Base-by-base conservation (phyloP, 2,329 filamentous ascomycete species). In the Calonectria montana region DNA sequence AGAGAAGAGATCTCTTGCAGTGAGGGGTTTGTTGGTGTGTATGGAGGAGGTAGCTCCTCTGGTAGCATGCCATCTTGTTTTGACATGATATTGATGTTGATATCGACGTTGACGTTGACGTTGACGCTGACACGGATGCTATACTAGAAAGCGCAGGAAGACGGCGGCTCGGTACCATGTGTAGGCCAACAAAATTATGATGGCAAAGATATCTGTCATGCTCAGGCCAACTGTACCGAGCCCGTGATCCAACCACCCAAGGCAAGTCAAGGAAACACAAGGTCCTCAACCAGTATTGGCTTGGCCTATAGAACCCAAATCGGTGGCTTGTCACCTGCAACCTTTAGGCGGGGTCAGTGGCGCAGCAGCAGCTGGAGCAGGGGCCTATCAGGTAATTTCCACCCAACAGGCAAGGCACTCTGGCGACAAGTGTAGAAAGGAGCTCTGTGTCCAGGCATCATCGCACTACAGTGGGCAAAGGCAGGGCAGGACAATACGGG, bases 1-100 rank as follows among this genome's bases (percentile, higher is more conserved):
- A 84, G 78, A 3, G 78, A 77, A 0, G 81, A 79, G 41, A 75
- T 50, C 43, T 73, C 61, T 25, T 72, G 69, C 18, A 48, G 50
- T 18, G 75, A 74, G 25, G 74, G 62, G 3, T 71, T 76, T 45
- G 77, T 65, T 62, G 74, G 66, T 31, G 72, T 70, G 41, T 80
- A 80, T 9, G 78, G 78, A 25, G 78, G 78, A 45, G 78, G 78
- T n/a, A 76, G 67, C 10, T 80, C 77, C 41, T 77, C 73, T 25
- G 53, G 53, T 13, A 39, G 53, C 23, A 39, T 2, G 4, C 65
- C 64, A 31, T 37, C 31, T 37, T 59, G 65, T n/a, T 69, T 69
- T 37, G 67, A 66, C 64, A 67, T 70, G 25, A n/a, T 64, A 47
- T 29, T 35, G 23, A 3, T 16, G 48, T 16, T 39, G 31, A 59